Evolutionary conservation across 2,329 filamentous ascomycete genomes (phyloP).

Genomic region (Cladobotryum mycophilum): DNA sequence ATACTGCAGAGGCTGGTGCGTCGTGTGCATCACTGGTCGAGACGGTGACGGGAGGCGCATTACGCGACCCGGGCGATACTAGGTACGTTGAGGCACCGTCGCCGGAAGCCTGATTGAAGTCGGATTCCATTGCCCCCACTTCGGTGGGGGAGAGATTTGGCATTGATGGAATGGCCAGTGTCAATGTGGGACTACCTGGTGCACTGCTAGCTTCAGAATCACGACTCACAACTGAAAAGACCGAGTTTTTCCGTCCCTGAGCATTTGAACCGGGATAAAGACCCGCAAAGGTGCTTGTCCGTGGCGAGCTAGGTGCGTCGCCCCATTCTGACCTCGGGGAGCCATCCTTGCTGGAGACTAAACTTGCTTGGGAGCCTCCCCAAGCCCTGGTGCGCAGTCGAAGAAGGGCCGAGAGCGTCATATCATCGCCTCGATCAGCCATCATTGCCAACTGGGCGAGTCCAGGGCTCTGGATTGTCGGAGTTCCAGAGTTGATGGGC

Average conservation of each 20-base stretch:
- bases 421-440: slow-evolving; percentile 53
- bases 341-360: slow-evolving; percentile 49
- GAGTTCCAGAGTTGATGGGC: slow-evolving; percentile 36
- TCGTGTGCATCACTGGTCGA: slow-evolving; percentile 1
- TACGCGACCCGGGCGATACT: neutral
- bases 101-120: neutral
- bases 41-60: neutral
- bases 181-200: slow-evolving; percentile 46
- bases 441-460: slow-evolving; percentile 69
- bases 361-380: slow-evolving; percentile 72
- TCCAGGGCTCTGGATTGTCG: slow-evolving; percentile 58
- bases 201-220: slow-evolving; percentile 42
- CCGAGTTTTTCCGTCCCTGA: slow-evolving; percentile 44
- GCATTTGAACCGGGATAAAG: slow-evolving; percentile 14
- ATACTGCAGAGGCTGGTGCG: neutral
- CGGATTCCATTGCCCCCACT: neutral
- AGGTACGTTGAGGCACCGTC: neutral
- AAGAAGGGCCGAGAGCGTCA: slow-evolving; percentile 67
- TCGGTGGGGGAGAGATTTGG: slow-evolving; percentile 4
- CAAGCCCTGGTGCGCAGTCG: slow-evolving; percentile 70
- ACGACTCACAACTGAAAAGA: slow-evolving; percentile 42
- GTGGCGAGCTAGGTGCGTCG: slow-evolving; percentile 41
- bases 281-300: slow-evolving; percentile 14
- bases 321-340: slow-evolving; percentile 45
- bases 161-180: slow-evolving; percentile 29